Conservation (phyloP, 352 stramenopile genomes). For the Phytopythium aichiense region DNA sequence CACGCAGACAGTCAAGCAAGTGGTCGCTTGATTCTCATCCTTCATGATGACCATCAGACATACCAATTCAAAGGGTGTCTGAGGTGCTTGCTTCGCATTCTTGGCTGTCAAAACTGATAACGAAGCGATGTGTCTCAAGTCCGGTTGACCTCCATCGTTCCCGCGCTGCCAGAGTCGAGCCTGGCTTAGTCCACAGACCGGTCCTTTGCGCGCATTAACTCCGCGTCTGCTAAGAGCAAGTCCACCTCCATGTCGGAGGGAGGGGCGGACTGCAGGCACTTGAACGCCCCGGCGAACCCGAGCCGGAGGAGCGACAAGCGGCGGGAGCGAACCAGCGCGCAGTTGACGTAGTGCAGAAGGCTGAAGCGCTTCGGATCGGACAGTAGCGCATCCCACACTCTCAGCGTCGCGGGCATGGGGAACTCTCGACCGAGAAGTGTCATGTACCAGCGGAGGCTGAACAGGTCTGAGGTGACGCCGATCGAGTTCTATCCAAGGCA, state of each 20-base stretch:
- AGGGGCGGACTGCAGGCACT: conserved; percentile 25
- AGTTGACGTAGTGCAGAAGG: conserved; percentile 67
- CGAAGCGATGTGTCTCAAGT: background rate
- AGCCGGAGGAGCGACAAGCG: conserved; percentile 26
- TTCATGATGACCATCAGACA: background rate
- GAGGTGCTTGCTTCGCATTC: background rate
- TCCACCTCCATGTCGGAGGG: conserved; percentile 22
- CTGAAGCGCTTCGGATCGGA: conserved; percentile 58
- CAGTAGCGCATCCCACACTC: conserved; percentile 60
- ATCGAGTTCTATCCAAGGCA: conserved; percentile 48
- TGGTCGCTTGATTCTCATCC: background rate
- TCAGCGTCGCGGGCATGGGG: conserved; percentile 44
- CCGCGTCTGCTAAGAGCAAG: conserved; percentile 27
- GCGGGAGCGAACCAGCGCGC: conserved; percentile 48
- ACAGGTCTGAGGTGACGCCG: conserved; percentile 49
- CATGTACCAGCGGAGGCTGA: conserved; percentile 76
- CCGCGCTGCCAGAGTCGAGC: background rate
- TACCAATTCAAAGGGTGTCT: background rate
- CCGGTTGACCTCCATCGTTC: background rate
- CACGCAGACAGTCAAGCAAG: too few relatives aligned
- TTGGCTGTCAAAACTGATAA: background rate
- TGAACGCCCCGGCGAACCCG: conserved; percentile 39
- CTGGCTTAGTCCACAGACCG: conserved; percentile 22
- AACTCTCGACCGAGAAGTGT: conserved; percentile 60
- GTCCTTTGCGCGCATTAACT: conserved; percentile 48